Conservation (phyloP, 768 basidiomycete genomes). For the Naganishia vishniacii region DNA sequence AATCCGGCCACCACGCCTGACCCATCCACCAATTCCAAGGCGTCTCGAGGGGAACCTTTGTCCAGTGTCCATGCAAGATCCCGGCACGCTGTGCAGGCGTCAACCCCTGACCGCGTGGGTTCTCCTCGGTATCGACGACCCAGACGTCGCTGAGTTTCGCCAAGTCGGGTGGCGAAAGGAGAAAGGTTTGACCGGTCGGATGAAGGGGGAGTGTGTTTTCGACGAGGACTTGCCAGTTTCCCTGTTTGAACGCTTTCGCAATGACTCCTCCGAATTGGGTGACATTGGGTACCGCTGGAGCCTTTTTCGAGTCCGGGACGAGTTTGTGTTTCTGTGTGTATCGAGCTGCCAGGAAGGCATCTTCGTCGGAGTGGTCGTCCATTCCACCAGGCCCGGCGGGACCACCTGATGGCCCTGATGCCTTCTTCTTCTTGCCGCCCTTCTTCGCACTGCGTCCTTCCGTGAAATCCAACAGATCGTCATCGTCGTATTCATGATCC, state of each 20-base stretch:
- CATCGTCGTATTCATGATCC: slow-evolving; percentile 6
- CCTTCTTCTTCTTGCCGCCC: background rate
- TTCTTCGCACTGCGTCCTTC: background rate
- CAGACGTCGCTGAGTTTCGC: slow-evolving; percentile 19
- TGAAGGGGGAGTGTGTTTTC: slow-evolving; percentile 16
- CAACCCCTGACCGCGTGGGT: background rate
- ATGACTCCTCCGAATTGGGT: slow-evolving; percentile 9
- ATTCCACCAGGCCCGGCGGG: background rate
- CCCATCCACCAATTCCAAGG: slow-evolving; percentile 44
- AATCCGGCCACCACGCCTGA: slow-evolving; percentile 44
- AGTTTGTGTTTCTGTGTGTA: background rate
- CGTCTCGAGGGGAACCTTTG: slow-evolving; percentile 19
- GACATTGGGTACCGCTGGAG: background rate
- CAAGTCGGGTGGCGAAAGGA: slow-evolving; percentile 16
- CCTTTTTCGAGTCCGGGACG: background rate
- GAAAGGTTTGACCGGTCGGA: slow-evolving; percentile 7
- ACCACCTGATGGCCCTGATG: background rate
- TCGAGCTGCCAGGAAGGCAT: slow-evolving; percentile 1
- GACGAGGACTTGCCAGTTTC: slow-evolving; percentile 14
- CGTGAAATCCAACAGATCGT: slow-evolving; percentile 3
- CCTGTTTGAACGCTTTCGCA: slow-evolving; percentile 18
- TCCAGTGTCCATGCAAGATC: slow-evolving; percentile 7
- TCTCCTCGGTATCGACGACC: slow-evolving; percentile 7
- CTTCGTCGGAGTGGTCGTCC: slow-evolving; percentile 2
- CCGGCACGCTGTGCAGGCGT: background rate